Percentiles rank a stretch among this genome's conserved stretches.
Evolutionary conservation across 108 stramenopile genomes (phyloP).

Genomic region (Halocafeteria seosinensis): DNA sequence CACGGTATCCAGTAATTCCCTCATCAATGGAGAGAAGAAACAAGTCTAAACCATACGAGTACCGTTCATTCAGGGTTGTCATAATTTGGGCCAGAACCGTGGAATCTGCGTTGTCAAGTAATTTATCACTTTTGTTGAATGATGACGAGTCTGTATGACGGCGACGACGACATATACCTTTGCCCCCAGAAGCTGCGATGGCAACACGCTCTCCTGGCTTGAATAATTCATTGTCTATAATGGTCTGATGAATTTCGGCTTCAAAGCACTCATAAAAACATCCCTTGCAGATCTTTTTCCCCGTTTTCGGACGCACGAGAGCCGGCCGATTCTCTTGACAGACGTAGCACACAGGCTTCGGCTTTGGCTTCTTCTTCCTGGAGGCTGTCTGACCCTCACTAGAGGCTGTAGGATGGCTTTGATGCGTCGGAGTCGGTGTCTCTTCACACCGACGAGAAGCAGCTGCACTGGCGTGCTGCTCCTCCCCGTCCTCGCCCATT

Average conservation of each 20-base stretch:
- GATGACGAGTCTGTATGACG: too few relatives aligned
- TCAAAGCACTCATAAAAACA: background rate
- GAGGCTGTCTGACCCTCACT: too few relatives aligned
- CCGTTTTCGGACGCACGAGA: background rate
- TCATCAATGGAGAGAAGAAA: conserved; percentile 3
- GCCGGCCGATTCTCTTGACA: too few relatives aligned
- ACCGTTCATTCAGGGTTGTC: background rate
- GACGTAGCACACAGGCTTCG: too few relatives aligned
- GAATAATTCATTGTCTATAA: background rate
- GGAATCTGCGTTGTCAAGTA: background rate
- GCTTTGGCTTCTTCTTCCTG: too few relatives aligned
- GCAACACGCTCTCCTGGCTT: background rate
- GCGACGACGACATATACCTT: background rate
- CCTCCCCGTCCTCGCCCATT: too few relatives aligned
- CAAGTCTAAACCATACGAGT: background rate
- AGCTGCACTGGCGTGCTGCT: too few relatives aligned
- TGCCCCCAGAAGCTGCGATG: background rate
- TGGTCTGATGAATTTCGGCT: background rate
- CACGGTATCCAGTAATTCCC: background rate
- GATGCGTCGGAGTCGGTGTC: too few relatives aligned
- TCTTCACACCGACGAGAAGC: too few relatives aligned
- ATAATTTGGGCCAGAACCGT: conserved; percentile 1
- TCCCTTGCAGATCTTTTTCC: background rate
- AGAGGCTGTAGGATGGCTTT: too few relatives aligned
- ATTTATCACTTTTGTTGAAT: background rate